Percentiles rank a stretch among this genome's conserved stretches.
These are phyloP conservation scores for Lodderomyces jiufengensis DNA, from an alignment of 1,139 yeast species.

Conservation along the genomic window DNA sequence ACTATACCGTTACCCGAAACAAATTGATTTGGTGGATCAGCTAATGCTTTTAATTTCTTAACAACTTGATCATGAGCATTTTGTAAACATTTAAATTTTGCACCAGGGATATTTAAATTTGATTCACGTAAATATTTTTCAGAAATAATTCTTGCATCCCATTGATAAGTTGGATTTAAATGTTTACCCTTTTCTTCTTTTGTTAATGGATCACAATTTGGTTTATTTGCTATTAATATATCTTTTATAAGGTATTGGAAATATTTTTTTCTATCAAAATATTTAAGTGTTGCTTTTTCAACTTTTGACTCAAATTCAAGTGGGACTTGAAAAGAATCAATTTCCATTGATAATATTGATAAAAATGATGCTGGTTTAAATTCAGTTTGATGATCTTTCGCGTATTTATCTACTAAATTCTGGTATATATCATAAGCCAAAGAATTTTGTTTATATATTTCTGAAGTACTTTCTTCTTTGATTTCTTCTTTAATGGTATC, in stretches of 20 bases:
- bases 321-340: constrained; percentile 12
- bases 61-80: constrained; percentile 26
- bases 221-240: constrained; percentile 19
- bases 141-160: constrained; percentile 19
- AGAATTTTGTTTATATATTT: constrained; percentile 17
- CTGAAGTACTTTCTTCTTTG: constrained; percentile 18
- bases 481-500: constrained; percentile 17
- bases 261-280: constrained; percentile 15
- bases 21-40: constrained; percentile 22
- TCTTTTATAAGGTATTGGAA: constrained; percentile 17
- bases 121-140: constrained; percentile 13
- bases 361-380: constrained; percentile 19
- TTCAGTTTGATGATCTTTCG: constrained; percentile 15
- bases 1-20: constrained; percentile 37
- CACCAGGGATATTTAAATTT: constrained; percentile 13
- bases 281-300: constrained; percentile 12
- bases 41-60: constrained; percentile 20
- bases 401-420: constrained; percentile 21
- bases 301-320: constrained; percentile 6
- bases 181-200: constrained; percentile 21
- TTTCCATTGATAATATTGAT: constrained; percentile 14
- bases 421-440: constrained; percentile 21
- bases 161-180: constrained; percentile 18
- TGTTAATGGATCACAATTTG: constrained; percentile 20
- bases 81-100: constrained; percentile 22